Evolutionary conservation across 768 basidiomycete genomes (phyloP).

Genomic region (Mycena vulgaris): DNA sequence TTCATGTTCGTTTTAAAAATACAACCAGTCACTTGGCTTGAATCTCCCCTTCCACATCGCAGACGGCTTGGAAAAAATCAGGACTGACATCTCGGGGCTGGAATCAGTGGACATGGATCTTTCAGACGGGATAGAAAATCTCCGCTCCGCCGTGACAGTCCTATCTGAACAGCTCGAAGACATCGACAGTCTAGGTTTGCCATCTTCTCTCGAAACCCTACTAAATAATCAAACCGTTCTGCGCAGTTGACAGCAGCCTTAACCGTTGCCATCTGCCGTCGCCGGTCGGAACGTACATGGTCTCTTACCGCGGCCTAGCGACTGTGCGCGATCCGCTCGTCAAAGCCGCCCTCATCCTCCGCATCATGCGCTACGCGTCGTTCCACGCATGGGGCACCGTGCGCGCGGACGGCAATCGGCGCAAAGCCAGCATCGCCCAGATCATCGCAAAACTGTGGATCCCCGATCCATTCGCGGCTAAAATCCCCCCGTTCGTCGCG

Average conservation of each 20-base stretch:
- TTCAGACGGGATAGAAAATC: conserved; percentile 50
- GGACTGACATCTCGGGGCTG: conserved; percentile 47
- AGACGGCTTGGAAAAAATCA: conserved; percentile 51
- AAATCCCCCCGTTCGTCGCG: conserved; percentile 59
- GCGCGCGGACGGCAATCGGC: conserved; percentile 73
- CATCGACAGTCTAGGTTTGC: conserved; percentile 63
- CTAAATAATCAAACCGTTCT: conserved; percentile 29
- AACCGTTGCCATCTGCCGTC: conserved; percentile 57
- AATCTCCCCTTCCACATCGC: conserved; percentile 50
- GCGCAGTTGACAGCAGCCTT: conserved; percentile 61
- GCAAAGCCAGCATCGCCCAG: conserved; percentile 58
- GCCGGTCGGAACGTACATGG: conserved; percentile 64
- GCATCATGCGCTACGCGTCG: conserved; percentile 79
- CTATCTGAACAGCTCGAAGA: conserved; percentile 56
- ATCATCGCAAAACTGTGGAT: conserved; percentile 68
- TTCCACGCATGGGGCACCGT: conserved; percentile 84
- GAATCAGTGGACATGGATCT: conserved; percentile 51
- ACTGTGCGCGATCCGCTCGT: conserved; percentile 53
- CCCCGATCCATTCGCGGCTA: conserved; percentile 44
- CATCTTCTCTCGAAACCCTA: neutral
- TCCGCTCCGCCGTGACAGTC: conserved; percentile 54
- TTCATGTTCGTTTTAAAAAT: neutral
- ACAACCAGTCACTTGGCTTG: conserved; percentile 6
- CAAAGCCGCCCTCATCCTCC: conserved; percentile 61
- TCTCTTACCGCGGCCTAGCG: conserved; percentile 55